Conservation (phyloP, 768 basidiomycete species). For the Lactarius sanguifluus region DNA sequence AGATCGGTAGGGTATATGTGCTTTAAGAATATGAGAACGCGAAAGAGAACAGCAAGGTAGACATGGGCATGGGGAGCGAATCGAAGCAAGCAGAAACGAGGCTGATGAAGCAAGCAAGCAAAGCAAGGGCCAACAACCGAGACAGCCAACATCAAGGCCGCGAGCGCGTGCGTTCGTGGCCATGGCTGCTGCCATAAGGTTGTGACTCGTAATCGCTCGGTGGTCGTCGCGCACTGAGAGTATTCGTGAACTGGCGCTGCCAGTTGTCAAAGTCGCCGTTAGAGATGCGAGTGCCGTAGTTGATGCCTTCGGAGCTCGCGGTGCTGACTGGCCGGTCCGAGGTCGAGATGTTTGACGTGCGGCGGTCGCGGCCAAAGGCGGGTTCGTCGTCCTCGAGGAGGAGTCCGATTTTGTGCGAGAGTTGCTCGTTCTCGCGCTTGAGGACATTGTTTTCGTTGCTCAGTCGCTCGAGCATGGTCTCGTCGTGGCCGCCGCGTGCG, state of each 20-base stretch:
- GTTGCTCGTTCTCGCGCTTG: slow-evolving; percentile 82
- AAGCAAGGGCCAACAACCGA: slow-evolving; percentile 31
- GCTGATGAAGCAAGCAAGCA: slow-evolving; percentile 27
- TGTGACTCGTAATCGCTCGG: slow-evolving; percentile 71
- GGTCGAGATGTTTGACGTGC: slow-evolving; percentile 56
- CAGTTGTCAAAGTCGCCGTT: slow-evolving; percentile 83
- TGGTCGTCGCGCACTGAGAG: slow-evolving; percentile 70
- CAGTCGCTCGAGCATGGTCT: slow-evolving; percentile 77
- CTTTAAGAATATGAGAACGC: slow-evolving; percentile 38
- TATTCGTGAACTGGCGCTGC: slow-evolving; percentile 80
- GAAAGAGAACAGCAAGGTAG: slow-evolving; percentile 37
- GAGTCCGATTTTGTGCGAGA: slow-evolving; percentile 88
- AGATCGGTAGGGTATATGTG: slow-evolving; percentile 48
- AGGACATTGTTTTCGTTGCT: slow-evolving; percentile 77
- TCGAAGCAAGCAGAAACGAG: slow-evolving; percentile 13
- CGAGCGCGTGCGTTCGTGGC: slow-evolving; percentile 61
- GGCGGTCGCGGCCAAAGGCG: slow-evolving; percentile 58
- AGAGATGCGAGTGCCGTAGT: slow-evolving; percentile 57
- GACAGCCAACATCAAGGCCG: slow-evolving; percentile 42
- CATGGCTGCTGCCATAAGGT: slow-evolving; percentile 32
- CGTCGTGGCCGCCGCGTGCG: slow-evolving; percentile 73
- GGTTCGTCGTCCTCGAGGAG: slow-evolving; percentile 85
- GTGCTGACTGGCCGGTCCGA: slow-evolving; percentile 62
- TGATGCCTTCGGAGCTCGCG: slow-evolving; percentile 77
- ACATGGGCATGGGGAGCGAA: slow-evolving; percentile 28